Conservation (phyloP, 148 eudicot species). For the Rhododendron ovatum region DNA sequence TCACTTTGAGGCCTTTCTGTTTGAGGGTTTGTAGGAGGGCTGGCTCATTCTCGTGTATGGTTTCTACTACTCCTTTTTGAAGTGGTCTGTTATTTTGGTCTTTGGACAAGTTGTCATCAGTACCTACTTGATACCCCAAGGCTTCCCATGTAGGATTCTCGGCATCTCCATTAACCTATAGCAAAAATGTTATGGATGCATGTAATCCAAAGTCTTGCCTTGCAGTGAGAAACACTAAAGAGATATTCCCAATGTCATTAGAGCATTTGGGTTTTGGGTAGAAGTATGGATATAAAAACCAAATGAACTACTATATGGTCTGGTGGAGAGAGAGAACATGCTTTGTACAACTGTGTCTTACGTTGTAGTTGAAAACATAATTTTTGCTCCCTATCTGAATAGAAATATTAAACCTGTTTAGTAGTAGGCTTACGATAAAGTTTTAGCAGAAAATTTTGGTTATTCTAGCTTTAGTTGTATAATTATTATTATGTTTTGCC, state of each 20-base stretch:
- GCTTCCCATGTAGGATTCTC: slow-evolving; percentile 59
- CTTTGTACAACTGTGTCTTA: not conserved
- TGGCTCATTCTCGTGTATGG: slow-evolving; percentile 22
- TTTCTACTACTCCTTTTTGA: slow-evolving; percentile 54
- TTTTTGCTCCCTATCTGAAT: not conserved
- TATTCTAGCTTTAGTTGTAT: not conserved
- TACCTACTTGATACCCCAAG: slow-evolving; percentile 37
- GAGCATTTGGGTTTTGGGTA: not conserved
- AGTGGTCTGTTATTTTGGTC: slow-evolving; percentile 37
- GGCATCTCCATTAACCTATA: slow-evolving; percentile 37
- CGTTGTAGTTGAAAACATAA: not conserved
- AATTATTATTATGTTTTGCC: not conserved
- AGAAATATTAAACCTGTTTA: not conserved
- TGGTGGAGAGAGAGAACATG: not conserved
- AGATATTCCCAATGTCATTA: too few relatives aligned
- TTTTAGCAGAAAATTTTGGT: not conserved
- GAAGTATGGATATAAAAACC: not conserved
- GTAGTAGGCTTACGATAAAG: not conserved
- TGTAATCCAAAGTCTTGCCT: not conserved
- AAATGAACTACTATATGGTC: not conserved
- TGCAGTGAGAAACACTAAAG: not conserved
- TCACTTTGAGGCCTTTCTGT: slow-evolving; percentile 38
- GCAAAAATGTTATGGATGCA: not conserved
- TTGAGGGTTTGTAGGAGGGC: slow-evolving; percentile 30
- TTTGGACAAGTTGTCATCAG: not conserved